phyloP scores from a whole-genome alignment of 371 early-diverging fungal species.

The Mortierella sp. region DNA sequence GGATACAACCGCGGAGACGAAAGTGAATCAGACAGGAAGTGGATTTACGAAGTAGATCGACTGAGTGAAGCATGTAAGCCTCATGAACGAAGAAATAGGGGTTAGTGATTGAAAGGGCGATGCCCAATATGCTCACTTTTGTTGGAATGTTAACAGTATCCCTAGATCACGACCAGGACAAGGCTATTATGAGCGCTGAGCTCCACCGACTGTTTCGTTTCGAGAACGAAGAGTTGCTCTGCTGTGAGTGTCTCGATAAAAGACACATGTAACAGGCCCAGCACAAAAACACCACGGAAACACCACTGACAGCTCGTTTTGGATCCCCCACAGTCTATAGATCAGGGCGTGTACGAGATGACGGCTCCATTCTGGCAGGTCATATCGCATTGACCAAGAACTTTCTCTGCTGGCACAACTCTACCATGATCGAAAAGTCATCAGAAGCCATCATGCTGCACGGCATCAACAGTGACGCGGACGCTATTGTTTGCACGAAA shows the following conservation, averaged over 20 bases:
- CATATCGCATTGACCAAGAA: slow-evolving; percentile 40
- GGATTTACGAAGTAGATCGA: slow-evolving; percentile 44
- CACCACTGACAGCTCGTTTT: background rate
- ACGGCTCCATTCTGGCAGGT: slow-evolving; percentile 27
- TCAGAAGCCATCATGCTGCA: slow-evolving; percentile 11
- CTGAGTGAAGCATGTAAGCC: slow-evolving; percentile 50
- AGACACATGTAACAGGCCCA: too few relatives aligned
- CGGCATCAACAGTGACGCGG: slow-evolving; percentile 2
- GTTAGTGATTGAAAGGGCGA: background rate
- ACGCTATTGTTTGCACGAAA: slow-evolving; percentile 19
- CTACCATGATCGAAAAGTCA: slow-evolving; percentile 35
- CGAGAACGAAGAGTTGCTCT: slow-evolving; percentile 39
- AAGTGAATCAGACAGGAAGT: slow-evolving; percentile 35
- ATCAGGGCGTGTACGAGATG: slow-evolving; percentile 37
- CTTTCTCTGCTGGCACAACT: slow-evolving; percentile 53
- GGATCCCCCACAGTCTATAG: slow-evolving; percentile 24
- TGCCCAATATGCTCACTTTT: background rate
- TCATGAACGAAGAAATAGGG: background rate
- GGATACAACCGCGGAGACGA: slow-evolving; percentile 23
- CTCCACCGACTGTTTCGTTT: slow-evolving; percentile 31
- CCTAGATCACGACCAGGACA: slow-evolving; percentile 47
- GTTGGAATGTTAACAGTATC: slow-evolving; percentile 22
- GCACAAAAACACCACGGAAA: background rate
- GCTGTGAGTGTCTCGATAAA: slow-evolving; percentile 24
- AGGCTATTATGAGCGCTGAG: slow-evolving; percentile 45